Evolutionary conservation across 306 rosid species (phyloP), one percentile per base, ranked within the genome.

Genomic region (Neltuma alba): DNA sequence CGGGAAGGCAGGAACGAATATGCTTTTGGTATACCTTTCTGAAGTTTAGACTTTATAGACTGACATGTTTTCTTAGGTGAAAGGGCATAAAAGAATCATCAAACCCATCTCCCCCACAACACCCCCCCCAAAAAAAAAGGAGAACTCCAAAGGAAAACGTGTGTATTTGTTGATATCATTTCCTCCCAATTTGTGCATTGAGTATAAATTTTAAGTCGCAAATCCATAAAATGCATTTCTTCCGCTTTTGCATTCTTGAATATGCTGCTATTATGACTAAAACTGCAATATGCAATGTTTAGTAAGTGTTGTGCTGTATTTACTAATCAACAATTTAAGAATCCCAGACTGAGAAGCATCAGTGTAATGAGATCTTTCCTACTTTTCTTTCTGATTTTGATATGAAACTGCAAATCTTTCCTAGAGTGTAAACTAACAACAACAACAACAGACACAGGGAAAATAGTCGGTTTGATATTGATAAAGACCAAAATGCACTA

Each of bases 1-100:
- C 91, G 89, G 58, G n/a, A n/a, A n/a, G 93, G 89, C 92, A 88
- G 69, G 93, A 81, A 87, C 93, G 48, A 94, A 92, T 83, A 85
- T 94, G 98, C 98, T 92, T 79, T 84, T 94, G 98, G 98, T 92
- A 94, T 62, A 11, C 58, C 10, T 79, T 68, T 69, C 13, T 25
- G 52, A 76, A 76, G 52, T 81, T 80, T 75, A 34, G 52, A 28
- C 63, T 76, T 54, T 34, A 70, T 38, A 63, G 57, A 60, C 16
- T 38, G 34, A 31, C 47, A 13, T 61, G 21, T 23, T 38, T 60
- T 25, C 57, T 41, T 77, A 30, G 45, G 76, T 50, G 76, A 27
- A 30, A 73, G 63, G 62, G 45, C 38, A 55, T 47, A 30, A 52
- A 58, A n/a, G 34, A 15, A 76, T 73, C 52, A n/a, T n/a, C n/a